Base-by-base conservation (phyloP, 1,139 yeast species). In the Debaryomyces sp. region DNA sequence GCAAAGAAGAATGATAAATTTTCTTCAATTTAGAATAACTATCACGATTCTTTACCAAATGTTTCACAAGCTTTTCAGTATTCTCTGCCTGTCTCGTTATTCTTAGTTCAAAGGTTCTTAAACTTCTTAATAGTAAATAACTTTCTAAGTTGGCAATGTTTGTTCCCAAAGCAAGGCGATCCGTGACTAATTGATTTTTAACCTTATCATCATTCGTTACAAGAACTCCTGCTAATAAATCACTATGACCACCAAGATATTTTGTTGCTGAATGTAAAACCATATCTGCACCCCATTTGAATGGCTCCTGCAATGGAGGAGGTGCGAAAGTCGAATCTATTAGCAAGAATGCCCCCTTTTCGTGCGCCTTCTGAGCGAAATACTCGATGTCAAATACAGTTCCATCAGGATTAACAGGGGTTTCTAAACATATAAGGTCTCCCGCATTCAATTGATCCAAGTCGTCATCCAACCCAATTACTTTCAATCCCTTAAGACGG, bases 251-350 rank as follows among this genome's bases (percentile, higher is more conserved):
- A 34, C 96, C 97, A 62, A 90, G 85, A 67, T 84, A 92, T 64
- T 91, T 91, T 2, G 97, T 89, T 1, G 92, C 96, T 1, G 96
- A 89, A 67, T 91, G 97, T 82, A 92, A 72, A 13, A 91, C 82
- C 59, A 89, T 67, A 64, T 91, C 97, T 26, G 87, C 96, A 41
- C 94, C 96, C 41, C 41, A 39, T 22, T 36, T 42, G 18, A 89
- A 90, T 5, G 96, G 94, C 55, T 87, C 80, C 61, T 84, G 91
- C 49, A 91, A 70, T 6, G 97, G 97, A 15, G 96, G 96, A 21
- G 97, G 97, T 2, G 96, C 97, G 65, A 92, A 85, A 0, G 97
- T 92, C 0, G 97, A 81, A 64, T 92, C 98, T 6, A 91, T 86
- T 21, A 84, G 61, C 24, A 92, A 66, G 22, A 73, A 63, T 0